Percentiles rank a stretch among this genome's conserved stretches.
phyloP scores from a whole-genome alignment of 2,329 filamentous ascomycete species.

The Verticillium albo-atrum region DNA sequence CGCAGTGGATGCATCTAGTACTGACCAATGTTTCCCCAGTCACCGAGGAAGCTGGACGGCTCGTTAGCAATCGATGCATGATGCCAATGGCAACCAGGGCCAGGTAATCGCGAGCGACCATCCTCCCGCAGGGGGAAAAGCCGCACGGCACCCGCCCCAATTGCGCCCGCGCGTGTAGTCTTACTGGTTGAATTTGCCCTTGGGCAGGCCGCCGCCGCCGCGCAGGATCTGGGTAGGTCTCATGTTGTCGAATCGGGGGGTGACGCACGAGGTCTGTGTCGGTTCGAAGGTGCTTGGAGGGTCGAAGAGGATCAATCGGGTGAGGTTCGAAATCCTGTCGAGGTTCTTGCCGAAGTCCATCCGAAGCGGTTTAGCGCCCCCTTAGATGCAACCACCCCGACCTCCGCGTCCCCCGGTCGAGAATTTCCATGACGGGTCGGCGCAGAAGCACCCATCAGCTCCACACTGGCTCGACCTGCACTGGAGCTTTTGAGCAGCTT shows the following conservation, averaged over 20 bases:
- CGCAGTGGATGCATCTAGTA: constrained; percentile 16
- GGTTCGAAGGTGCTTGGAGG: neutral
- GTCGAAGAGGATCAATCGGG: constrained; percentile 10
- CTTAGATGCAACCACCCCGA: neutral
- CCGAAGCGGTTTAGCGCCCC: neutral
- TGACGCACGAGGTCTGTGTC: constrained; percentile 6
- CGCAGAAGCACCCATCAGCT: neutral
- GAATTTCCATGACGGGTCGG: neutral
- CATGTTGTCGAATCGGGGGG: constrained; percentile 24
- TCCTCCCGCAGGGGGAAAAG: constrained; percentile 18
- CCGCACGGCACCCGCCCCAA: constrained; percentile 17
- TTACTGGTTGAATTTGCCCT: constrained; percentile 41
- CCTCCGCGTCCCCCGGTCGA: neutral
- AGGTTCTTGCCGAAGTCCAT: constrained; percentile 20
- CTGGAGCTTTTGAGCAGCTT: neutral
- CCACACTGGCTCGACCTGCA: neutral
- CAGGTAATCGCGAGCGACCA: neutral
- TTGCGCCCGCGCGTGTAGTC: constrained; percentile 12
- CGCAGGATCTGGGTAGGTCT: constrained; percentile 35
- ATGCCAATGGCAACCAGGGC: neutral
- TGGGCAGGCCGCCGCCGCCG: constrained; percentile 31
- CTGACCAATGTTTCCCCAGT: constrained; percentile 74
- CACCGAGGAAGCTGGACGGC: constrained; percentile 61
- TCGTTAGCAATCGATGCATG: constrained; percentile 12
- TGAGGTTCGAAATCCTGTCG: constrained; percentile 21